Evolutionary conservation across 2,329 filamentous ascomycete genomes (phyloP).

Genomic region (Paecilomyces sp.): DNA sequence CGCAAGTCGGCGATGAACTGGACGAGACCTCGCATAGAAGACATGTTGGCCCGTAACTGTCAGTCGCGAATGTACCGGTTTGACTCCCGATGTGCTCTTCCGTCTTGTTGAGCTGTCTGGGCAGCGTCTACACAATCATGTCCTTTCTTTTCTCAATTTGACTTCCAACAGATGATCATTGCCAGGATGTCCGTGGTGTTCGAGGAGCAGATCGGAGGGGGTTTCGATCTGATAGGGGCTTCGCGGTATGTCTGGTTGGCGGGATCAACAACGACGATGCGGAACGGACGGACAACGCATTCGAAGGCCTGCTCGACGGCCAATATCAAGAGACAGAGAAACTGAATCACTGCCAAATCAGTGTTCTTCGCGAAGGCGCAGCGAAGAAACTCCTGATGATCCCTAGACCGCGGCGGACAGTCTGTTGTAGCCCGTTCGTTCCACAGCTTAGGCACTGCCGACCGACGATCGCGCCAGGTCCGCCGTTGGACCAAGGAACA

Average conservation of each 20-base stretch:
- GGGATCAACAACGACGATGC: not conserved
- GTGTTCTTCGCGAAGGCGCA: not conserved
- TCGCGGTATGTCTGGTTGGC: not conserved
- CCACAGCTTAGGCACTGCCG: not conserved
- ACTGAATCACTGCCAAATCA: not conserved
- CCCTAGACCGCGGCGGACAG: not conserved
- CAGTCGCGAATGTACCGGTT: not conserved
- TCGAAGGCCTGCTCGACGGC: not conserved
- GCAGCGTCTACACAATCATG: not conserved
- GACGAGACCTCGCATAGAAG: conserved; percentile 65
- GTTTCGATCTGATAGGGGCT: conserved; percentile 1
- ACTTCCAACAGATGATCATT: not conserved
- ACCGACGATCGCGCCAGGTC: not conserved
- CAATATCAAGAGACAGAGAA: not conserved
- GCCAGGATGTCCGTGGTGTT: no score
- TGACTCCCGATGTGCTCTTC: not conserved
- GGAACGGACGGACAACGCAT: not conserved
- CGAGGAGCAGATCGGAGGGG: not conserved
- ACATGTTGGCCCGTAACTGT: conserved; percentile 21
- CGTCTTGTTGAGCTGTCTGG: not conserved
- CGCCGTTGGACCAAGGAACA: not conserved
- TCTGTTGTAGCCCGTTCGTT: not conserved
- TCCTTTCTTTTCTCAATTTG: not conserved
- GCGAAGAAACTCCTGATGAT: not conserved
- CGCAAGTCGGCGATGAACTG: conserved; percentile 97